Base-by-base conservation (phyloP, 1,284 basidiomycete species). In the Rhodotorula sp. region DNA sequence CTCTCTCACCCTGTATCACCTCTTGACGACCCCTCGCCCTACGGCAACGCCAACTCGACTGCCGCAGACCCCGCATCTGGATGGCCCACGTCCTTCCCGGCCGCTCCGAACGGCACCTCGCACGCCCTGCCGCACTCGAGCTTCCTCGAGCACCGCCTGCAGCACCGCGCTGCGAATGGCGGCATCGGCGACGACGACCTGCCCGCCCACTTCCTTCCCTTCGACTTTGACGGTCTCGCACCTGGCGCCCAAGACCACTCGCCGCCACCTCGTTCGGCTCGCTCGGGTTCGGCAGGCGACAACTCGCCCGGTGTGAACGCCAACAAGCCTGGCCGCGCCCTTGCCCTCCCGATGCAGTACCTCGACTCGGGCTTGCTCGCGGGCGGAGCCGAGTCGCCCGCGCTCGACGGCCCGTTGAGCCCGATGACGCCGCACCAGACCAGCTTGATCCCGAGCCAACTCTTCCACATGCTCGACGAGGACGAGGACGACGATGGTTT, bases 381-480 rank as follows among this genome's bases (percentile, higher is more conserved):
- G 8, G 61, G 40, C 11, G 62, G 59, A 5, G 28, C 48, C 46
- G 67, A 66, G 20, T 68, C 70, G 50, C 68, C 73, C 3, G 54
- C 61, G 0, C 24, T 59, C 10, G 71, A 70, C 15, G 73, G 70
- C 16, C 76, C 75, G n/a, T 62, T 76, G 26, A 73, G 71, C 30
- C 76, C 76, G 31, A 75, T 77, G 76, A 77, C 76, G 54, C 76
- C 76, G n/a, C 76, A 77, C 50, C 76, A 77, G 65, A 58, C 76
- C 40, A 74, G 73, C 28, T 63, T 77, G 37, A 75, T 77, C 52
- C 76, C 76, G n/a, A 71, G 69, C 31, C 76, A 76, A 59, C 73
- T 77, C 31, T 77, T 76, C 69, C 64, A 76, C 56, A 71, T 77
- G 70, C 73, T 77, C 59, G 76, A 77, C 60, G 76, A 83, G 62